These are phyloP conservation scores for Aspergillus aculeatinus DNA, from an alignment of 2,329 filamentous ascomycete genomes.

Conservation along the genomic window DNA sequence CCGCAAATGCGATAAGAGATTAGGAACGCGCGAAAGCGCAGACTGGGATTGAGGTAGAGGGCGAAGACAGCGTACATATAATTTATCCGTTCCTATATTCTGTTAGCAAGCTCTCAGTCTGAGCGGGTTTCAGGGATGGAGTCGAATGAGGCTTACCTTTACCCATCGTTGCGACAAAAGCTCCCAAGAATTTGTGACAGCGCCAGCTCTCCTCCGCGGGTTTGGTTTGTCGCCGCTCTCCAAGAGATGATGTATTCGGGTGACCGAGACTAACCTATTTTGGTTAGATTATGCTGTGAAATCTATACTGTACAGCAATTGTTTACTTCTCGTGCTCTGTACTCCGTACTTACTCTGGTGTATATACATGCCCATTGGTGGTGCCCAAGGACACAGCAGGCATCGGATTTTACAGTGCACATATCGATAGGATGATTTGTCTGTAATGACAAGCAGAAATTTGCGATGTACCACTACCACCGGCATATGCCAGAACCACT, in stretches of 20 bases:
- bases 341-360: too few relatives aligned
- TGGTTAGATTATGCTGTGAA: background rate
- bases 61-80: slow-evolving; percentile 42
- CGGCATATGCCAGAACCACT: too few relatives aligned
- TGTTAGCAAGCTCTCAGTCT: background rate
- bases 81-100: slow-evolving; percentile 49
- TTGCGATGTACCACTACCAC: too few relatives aligned
- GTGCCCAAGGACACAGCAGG: too few relatives aligned
- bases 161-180: slow-evolving; percentile 22
- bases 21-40: background rate
- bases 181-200: background rate
- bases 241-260: slow-evolving; percentile 20
- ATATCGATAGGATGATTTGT: too few relatives aligned
- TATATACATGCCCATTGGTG: too few relatives aligned
- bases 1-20: slow-evolving; percentile 13
- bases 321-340: too few relatives aligned
- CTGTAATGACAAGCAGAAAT: too few relatives aligned
- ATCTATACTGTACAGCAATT: too few relatives aligned
- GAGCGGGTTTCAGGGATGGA: background rate
- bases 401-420: too few relatives aligned
- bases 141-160: slow-evolving; percentile 24
- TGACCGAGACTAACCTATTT: background rate
- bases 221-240: slow-evolving; percentile 1
- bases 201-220: background rate
- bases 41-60: background rate